Evolutionary conservation across 164 flowering plant species (phyloP), one percentile per base, ranked within the genome.

Genomic region (Vitis labrusca): DNA sequence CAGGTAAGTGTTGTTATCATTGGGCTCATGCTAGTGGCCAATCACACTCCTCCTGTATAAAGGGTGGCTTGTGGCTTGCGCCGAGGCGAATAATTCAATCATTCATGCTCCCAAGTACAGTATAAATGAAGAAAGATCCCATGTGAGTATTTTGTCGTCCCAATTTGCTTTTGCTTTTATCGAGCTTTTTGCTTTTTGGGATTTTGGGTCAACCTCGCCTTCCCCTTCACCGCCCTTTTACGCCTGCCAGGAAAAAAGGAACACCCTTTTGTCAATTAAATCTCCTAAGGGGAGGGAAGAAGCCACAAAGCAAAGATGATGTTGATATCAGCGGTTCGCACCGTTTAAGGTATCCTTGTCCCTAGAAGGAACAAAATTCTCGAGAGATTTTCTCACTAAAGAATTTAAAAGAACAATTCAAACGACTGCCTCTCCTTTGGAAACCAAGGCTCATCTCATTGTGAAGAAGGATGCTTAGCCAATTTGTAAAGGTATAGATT

Each of bases 11-110:
- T 71, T 61, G 69, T 32, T 75, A 75, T 80, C 59, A 78, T 75
- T 74, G 64, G 64, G 65, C 54, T 51, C n/a, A 49, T 59, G 72
- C 55, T 58, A 70, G 71, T 80, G 82, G 64, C 75, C 75, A 78
- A 78, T 81, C 68, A 61, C 49, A 64, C 75, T 74, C 63, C 23
- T 61, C 63, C 71, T 65, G 71, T 57, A 51, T 67, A 62, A 72
- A 73, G 73, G 73, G 49, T 61, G 2, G 27, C 27, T 23, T 23
- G 27, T 23, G 27, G 27, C 27, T 23, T 23, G 27, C 27, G 27
- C 27, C 27, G 27, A 1, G 27, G 27, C 27, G 27, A 23, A 23
- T 23, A 68, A 79, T 71, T 67, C 69, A 69, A 68, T 60, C 70
- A 68, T 77, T 68, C 71, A 74, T 58, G 68, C 75, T 19, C 44